phyloP scores from a whole-genome alignment of 208 protist genomes.

The Strigomonas culicis region DNA sequence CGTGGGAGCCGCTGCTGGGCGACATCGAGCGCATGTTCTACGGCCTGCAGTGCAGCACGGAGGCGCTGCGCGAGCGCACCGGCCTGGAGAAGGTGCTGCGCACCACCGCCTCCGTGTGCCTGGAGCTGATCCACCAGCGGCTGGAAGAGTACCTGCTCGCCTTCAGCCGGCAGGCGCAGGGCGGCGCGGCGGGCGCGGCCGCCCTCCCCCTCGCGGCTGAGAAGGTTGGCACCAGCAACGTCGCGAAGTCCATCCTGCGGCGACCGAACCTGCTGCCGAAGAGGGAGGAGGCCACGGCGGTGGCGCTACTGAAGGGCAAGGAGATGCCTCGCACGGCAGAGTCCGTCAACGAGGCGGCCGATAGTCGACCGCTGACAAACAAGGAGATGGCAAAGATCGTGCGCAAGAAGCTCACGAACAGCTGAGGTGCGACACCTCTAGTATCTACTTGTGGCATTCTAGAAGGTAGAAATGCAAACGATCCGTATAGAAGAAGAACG shows the following conservation, averaged over 20 bases:
- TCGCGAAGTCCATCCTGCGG: constrained; percentile 34
- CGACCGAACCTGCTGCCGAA: constrained; percentile 29
- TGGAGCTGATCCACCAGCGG: constrained; percentile 70
- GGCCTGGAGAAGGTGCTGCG: constrained; percentile 31
- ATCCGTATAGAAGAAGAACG: too few relatives aligned
- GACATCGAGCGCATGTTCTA: constrained; percentile 38
- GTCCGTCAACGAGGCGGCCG: background rate
- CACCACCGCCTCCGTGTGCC: constrained; percentile 24
- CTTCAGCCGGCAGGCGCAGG: constrained; percentile 12
- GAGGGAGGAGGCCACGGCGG: constrained; percentile 4
- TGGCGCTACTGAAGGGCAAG: constrained; percentile 4
- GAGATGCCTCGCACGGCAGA: constrained; percentile 37
- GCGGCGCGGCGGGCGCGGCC: background rate
- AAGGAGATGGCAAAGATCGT: constrained; percentile 7
- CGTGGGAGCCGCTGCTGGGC: constrained; percentile 22
- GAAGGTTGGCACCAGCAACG: constrained; percentile 6
- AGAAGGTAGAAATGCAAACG: too few relatives aligned
- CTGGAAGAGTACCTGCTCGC: constrained; percentile 72
- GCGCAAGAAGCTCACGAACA: background rate
- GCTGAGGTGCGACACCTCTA: too few relatives aligned
- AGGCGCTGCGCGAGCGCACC: constrained; percentile 18
- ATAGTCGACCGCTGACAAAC: background rate
- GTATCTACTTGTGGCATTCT: too few relatives aligned
- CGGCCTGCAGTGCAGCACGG: constrained; percentile 39
- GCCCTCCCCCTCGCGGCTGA: background rate